phyloP scores from a whole-genome alignment of 2,329 filamentous ascomycete genomes.

The Monosporascus sp. region DNA sequence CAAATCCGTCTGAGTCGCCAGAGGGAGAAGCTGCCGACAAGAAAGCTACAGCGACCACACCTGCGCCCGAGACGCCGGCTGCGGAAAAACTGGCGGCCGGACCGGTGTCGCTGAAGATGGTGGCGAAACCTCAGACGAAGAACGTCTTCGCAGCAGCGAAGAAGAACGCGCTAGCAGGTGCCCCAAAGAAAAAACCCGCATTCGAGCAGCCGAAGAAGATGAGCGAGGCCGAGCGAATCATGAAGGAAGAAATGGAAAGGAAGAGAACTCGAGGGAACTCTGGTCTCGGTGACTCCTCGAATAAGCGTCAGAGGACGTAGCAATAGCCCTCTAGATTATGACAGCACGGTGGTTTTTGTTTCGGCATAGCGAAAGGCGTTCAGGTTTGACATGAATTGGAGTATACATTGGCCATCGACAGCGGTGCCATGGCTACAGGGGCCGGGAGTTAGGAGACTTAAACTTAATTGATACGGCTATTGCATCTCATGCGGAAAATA shows the following conservation, averaged over 20 bases:
- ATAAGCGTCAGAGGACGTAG: conserved; percentile 48
- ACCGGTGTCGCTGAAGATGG: conserved; percentile 59
- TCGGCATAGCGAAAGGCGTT: not conserved
- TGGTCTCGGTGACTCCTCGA: conserved; percentile 39
- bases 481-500: too few species aligned
- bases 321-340: not conserved
- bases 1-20: conserved; percentile 14
- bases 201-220: conserved; percentile 71
- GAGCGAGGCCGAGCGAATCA: conserved; percentile 82
- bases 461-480: too few species aligned
- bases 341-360: not conserved
- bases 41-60: conserved; percentile 9
- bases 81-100: conserved; percentile 29
- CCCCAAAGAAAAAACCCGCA: conserved; percentile 55
- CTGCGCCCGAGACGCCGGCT: conserved; percentile 1
- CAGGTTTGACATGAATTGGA: not conserved
- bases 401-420: too few species aligned
- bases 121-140: conserved; percentile 61
- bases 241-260: conserved; percentile 76
- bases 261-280: conserved; percentile 52
- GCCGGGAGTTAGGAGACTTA: too few species aligned
- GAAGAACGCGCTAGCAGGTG: conserved; percentile 62
- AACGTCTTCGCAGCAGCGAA: conserved; percentile 66
- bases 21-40: conserved; percentile 9
- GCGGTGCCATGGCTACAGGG: too few species aligned